These are phyloP conservation scores for Pythium guiyangense DNA, from an alignment of 352 stramenopile genomes.

Conservation along the genomic window DNA sequence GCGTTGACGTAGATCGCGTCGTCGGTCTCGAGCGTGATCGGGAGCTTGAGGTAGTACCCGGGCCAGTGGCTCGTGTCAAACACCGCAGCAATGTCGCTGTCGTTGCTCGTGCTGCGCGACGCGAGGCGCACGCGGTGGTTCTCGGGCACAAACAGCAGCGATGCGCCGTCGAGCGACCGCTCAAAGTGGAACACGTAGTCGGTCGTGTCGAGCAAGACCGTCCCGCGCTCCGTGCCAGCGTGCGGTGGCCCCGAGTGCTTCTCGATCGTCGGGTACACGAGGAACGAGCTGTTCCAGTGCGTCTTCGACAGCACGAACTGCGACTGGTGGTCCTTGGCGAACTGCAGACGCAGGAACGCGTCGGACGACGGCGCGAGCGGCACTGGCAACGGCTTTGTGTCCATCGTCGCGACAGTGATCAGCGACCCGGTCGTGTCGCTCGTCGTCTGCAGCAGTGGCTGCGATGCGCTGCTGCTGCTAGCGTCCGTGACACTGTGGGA, in stretches of 20 bases:
- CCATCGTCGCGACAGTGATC: neutral
- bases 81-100: conserved; percentile 40
- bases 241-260: conserved; percentile 42
- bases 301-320: conserved; percentile 54
- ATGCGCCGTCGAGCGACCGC: conserved; percentile 22
- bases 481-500: neutral
- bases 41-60: conserved; percentile 43
- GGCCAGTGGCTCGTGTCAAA: conserved; percentile 69
- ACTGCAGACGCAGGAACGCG: conserved; percentile 42
- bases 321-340: conserved; percentile 18
- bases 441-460: conserved; percentile 6
- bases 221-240: conserved; percentile 40
- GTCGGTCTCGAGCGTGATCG: conserved; percentile 62
- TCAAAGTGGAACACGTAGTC: conserved; percentile 76
- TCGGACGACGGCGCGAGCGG: neutral
- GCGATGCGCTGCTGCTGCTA: neutral
- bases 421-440: too few species aligned
- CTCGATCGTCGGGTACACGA: conserved; percentile 66
- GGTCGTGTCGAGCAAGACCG: conserved; percentile 48
- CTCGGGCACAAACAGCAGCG: conserved; percentile 51
- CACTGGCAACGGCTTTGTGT: neutral
- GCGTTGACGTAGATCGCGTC: conserved; percentile 42
- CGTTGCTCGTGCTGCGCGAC: neutral
- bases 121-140: conserved; percentile 41
- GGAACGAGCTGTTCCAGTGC: conserved; percentile 58